Evolutionary conservation across 2,329 filamentous ascomycete genomes (phyloP), one percentile per base, ranked within the genome.

Genomic region (Paracamarosporium sp.): DNA sequence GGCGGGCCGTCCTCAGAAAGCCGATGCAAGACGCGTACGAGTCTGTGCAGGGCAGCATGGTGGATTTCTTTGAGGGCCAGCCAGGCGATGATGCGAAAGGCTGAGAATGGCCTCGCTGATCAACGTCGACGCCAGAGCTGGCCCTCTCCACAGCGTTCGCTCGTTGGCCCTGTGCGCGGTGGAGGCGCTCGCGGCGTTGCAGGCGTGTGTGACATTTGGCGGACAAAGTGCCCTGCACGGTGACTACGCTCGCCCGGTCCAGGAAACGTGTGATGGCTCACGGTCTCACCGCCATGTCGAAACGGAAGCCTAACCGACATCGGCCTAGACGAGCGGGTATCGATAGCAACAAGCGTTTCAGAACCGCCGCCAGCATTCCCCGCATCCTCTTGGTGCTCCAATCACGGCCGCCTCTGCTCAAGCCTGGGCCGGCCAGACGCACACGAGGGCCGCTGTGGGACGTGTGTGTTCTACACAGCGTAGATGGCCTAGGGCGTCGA

Each of bases 221-320:
- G 52, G 58, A 38, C 22, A 57, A 45, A 41, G 43, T 58, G 50
- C 50, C 50, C 56, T 64, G 64, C 50, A 62, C 46, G n/a, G 59
- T 63, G 51, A 58, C 40, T 40, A 35, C 46, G 46, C 43, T 46
- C 25, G 30, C 43, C 31, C 41, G 57, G 53, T 28, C 51, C 64
- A 61, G 43, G 59, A 45, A 54, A 59, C 55, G 45, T 61, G 66
- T 63, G 61, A 46, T 55, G 24, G 30, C 64, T 63, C 67, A 64
- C 65, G 64, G 67, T 66, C 64, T 63, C 67, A 70, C 67, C 67
- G 67, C 67, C 61, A 45, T 63, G 57, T 64, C 61, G 52, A 65
- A 67, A 66, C 62, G 20, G 50, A 36, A 50, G 35, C 53, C 62
- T 68, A 66, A 55, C 38, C 31, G 53, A 38, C 31, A 53, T 56